These are phyloP conservation scores for Ulota crispa DNA, from an alignment of 225 moss, liverwort and hornwort genomes.

Conservation along the genomic window DNA sequence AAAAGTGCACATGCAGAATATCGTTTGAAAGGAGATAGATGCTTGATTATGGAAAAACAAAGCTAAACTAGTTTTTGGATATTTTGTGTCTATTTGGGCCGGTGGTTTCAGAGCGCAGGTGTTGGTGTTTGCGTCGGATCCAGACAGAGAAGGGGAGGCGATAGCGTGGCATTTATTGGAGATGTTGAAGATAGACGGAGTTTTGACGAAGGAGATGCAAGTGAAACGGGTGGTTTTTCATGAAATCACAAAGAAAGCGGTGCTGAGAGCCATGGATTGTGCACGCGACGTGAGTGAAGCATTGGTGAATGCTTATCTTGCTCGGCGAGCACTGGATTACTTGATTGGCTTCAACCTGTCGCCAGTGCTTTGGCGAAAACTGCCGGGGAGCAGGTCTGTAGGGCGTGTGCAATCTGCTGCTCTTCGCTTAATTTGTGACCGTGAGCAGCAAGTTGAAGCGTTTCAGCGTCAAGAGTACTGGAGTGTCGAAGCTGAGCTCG, in stretches of 20 bases:
- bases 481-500: constrained; percentile 62
- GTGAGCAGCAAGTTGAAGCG: constrained; percentile 79
- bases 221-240: constrained; percentile 82
- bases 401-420: constrained; percentile 95
- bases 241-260: constrained; percentile 85
- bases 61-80: too few relatives aligned
- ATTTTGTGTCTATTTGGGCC: not conserved
- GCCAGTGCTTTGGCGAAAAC: constrained; percentile 96
- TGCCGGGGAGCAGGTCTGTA: constrained; percentile 93
- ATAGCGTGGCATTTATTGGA: constrained; percentile 98
- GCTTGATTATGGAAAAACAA: not conserved
- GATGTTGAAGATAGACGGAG: constrained; percentile 82
- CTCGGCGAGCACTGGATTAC: constrained; percentile 88
- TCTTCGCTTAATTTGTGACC: constrained; percentile 86
- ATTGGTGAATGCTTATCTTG: constrained; percentile 88
- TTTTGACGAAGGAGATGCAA: constrained; percentile 55
- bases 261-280: constrained; percentile 65
- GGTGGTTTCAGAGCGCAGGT: constrained; percentile 60
- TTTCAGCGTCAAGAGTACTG: constrained; percentile 71
- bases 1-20: not conserved
- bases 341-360: constrained; percentile 94
- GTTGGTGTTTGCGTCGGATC: constrained; percentile 88
- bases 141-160: constrained; percentile 98
- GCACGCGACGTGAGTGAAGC: constrained; percentile 79
- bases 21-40: not conserved